Percentiles rank a stretch among this genome's conserved stretches.
Conservation (phyloP, 1,284 basidiomycete genomes). For the Sporisorium iseilematis-ciliati region DNA sequence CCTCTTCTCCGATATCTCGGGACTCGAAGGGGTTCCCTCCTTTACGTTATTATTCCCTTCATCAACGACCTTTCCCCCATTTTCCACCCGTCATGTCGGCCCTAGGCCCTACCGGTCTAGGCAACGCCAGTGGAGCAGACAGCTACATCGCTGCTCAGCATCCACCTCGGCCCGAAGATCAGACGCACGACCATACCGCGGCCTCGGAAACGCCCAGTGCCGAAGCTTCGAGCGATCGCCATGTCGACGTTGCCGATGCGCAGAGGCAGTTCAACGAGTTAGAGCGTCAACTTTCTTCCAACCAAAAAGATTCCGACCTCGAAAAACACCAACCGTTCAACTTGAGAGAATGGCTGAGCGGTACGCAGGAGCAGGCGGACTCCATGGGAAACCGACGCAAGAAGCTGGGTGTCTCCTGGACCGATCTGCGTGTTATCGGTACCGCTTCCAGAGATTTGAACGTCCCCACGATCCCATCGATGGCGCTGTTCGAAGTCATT, state of each 20-base stretch:
- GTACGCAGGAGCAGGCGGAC: slow-evolving; percentile 34
- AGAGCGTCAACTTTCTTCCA: slow-evolving; percentile 36
- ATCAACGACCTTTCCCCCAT: too few species aligned
- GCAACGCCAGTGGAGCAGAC: slow-evolving; percentile 33
- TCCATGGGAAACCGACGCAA: slow-evolving; percentile 47
- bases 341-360: slow-evolving; percentile 39
- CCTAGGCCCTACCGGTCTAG: slow-evolving; percentile 18
- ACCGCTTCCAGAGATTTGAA: slow-evolving; percentile 44
- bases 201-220: slow-evolving; percentile 22
- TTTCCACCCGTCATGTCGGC: slow-evolving; percentile 18
- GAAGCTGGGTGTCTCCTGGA: slow-evolving; percentile 56
- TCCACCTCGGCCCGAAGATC: slow-evolving; percentile 10
- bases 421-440: slow-evolving; percentile 46
- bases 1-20: too few species aligned
- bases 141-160: slow-evolving; percentile 34
- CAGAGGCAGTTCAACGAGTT: slow-evolving; percentile 41
- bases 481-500: slow-evolving; percentile 54
- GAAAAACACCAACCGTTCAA: slow-evolving; percentile 43
- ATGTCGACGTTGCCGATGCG: slow-evolving; percentile 44
- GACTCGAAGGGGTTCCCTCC: too few species aligned
- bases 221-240: slow-evolving; percentile 22
- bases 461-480: slow-evolving; percentile 51
- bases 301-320: slow-evolving; percentile 27
- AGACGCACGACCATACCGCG: slow-evolving; percentile 18
- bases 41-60: too few species aligned